Evolutionary conservation across 768 basidiomycete genomes (phyloP), one percentile per base, ranked within the genome.

Genomic region (Xerocomellus chrysenteron): DNA sequence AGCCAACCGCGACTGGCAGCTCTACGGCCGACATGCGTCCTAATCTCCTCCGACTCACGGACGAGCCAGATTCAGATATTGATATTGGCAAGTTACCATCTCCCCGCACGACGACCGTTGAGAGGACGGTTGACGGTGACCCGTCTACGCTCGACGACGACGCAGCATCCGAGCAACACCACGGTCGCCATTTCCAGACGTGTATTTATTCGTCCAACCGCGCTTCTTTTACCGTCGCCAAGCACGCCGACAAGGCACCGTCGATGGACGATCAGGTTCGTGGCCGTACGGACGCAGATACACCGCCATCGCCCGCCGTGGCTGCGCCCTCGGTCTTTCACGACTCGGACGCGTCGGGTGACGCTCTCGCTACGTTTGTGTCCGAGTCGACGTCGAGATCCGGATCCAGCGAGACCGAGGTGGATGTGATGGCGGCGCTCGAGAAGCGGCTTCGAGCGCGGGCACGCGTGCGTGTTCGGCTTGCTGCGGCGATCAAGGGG

Each of bases 371-470:
- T n/a, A 3, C 36, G 4, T 28, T n/a, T 14, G 17, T 36, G 7
- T 28, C n/a, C 2, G 24, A 9, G 24, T 50, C 24, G 32, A 47
- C 50, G n/a, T 30, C n/a, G 11, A 14, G 4, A 3, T 26, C 24
- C 35, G n/a, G 1, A n/a, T 39, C 39, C 4, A n/a, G 2, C 13
- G 13, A 14, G 32, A 32, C 32, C 32, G 32, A 32, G 3, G 32
- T 32, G 32, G 19, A 52, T 14, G 28, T 9, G 5, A 3, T 10
- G 12, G 21, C 11, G 28, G 60, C 44, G 58, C 69, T 73, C 51
- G 82, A 85, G 61, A 74, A 73, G 47, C 73, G 70, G 53, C 70
- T 84, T 59, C 79, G 82, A 50, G 69, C 68, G 49, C 79, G 78
- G 62, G 79, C 80, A 40, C 80, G 74, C 55, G 61, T 84, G 59